Base-by-base conservation (phyloP, 306 rosid species). In the Elaeagnus macrophylla region DNA sequence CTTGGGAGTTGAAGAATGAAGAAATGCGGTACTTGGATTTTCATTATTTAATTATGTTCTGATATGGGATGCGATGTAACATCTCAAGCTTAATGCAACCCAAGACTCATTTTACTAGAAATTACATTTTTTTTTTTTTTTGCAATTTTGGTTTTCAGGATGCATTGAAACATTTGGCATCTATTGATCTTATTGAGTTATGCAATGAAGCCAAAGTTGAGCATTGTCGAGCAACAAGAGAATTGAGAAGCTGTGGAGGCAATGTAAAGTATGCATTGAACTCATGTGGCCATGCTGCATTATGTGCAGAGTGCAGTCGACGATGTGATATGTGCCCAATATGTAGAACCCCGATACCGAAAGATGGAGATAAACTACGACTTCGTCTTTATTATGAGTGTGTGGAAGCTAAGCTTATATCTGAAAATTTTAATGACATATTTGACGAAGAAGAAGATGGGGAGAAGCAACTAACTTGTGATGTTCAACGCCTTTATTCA, bases 191-290 rank as follows among this genome's bases (percentile, higher is more conserved):
- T 45, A 77, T 73, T 70, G 94, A 87, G 48, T 70, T 93, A 72
- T 88, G 99, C 64, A 85, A 87, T 65, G 95, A 93, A 73, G 93
- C 99, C 44, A 93, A 82, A 79, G 82, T 93, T 54, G 99, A 93
- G 75, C 75, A 64, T 42, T 93, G 99, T 72, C 87, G 99, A 35
- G 99, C 99, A 41, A 87, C 96, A 14, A 78, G 99, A 70, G 99
- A 93, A 75, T 77, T 93, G 81, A 82, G 99, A 70, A 93, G 96
- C 64, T 93, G 99, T 68, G 96, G 95, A 36, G 89, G 95, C 43
- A 65, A 59, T 61, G 99, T 93, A 15, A 86, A 66, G 49, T 79
- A 79, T 54, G 79, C 80, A 53, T 65, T 87, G 79, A 82, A 42
- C 67, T 81, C 95, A 12, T 93, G 99, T 59, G 88, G 95, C 20